phyloP scores from a whole-genome alignment of 495 filamentous ascomycete genomes.

The Podospora fimiseda region DNA sequence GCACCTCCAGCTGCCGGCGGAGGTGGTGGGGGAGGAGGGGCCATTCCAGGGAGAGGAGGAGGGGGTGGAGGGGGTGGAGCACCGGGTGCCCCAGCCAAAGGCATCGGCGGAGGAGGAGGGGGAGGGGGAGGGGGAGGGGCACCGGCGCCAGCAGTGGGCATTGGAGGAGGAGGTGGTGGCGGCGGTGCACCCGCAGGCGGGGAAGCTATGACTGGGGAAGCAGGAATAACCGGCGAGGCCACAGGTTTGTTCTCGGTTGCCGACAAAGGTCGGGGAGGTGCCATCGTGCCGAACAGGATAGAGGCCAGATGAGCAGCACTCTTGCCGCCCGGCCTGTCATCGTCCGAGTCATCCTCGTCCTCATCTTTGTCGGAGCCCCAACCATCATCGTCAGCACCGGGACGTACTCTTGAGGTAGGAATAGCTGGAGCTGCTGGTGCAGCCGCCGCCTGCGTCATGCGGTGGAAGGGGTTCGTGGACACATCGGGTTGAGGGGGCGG shows the following conservation, averaged over 20 bases:
- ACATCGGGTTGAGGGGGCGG: conserved; percentile 44
- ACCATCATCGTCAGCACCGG: conserved; percentile 67
- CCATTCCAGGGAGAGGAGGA: conserved; percentile 32
- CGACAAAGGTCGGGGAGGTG: conserved; percentile 79
- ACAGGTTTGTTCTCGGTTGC: conserved; percentile 64
- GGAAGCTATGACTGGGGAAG: conserved; percentile 33
- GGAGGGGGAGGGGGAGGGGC: conserved; percentile 40
- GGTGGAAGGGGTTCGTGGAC: conserved; percentile 95
- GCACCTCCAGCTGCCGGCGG: conserved; percentile 36
- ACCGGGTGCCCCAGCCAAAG: conserved; percentile 30
- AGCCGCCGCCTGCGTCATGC: conserved; percentile 60
- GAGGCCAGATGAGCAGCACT: conserved; percentile 88
- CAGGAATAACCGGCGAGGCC: conserved; percentile 31
- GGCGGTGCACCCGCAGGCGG: conserved; percentile 30
- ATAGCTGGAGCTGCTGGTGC: conserved; percentile 43
- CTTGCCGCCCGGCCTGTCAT: conserved; percentile 66
- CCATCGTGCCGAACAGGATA: conserved; percentile 96
- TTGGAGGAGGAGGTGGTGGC: conserved; percentile 30
- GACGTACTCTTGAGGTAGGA: conserved; percentile 32
- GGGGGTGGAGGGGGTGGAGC: conserved; percentile 43
- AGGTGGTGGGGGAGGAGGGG: conserved; percentile 45
- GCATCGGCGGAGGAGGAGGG: conserved; percentile 42
- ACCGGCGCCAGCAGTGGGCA: conserved; percentile 28
- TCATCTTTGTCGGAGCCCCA: conserved; percentile 84
- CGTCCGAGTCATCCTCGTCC: conserved; percentile 60